These are phyloP conservation scores for Vanilla planifolia DNA, from an alignment of 106 monocot genomes.

Conservation along the genomic window DNA sequence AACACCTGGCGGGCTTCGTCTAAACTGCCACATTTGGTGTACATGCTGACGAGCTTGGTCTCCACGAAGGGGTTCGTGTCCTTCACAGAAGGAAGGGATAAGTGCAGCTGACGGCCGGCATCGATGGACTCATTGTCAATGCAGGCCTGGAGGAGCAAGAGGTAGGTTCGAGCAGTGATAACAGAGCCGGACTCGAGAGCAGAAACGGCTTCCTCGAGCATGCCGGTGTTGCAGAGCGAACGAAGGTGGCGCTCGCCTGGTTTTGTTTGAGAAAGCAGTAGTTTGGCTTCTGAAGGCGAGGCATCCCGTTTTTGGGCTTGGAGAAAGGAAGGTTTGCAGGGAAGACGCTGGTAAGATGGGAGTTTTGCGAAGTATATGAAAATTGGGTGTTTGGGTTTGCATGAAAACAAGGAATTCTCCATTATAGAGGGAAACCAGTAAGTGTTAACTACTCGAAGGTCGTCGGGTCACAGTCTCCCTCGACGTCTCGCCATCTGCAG, in stretches of 20 bases:
- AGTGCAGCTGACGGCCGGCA: constrained; percentile 58
- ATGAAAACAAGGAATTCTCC: constrained; percentile 14
- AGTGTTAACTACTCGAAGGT: too few species aligned
- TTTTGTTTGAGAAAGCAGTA: neutral
- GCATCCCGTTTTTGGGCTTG: neutral
- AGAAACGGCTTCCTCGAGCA: constrained; percentile 57
- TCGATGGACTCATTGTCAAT: constrained; percentile 60
- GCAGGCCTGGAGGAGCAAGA: constrained; percentile 72
- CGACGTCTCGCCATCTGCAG: too few species aligned
- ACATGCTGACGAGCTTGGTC: constrained; percentile 89
- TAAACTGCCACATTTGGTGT: constrained; percentile 72
- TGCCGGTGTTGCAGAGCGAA: constrained; percentile 19
- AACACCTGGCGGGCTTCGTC: constrained; percentile 73
- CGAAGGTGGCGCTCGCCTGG: constrained; percentile 13
- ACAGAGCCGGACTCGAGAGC: constrained; percentile 29
- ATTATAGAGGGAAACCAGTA: too few species aligned
- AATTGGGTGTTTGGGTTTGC: constrained; percentile 7
- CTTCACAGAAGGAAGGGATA: constrained; percentile 18
- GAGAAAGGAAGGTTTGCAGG: constrained; percentile 2
- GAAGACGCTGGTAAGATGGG: constrained; percentile 1
- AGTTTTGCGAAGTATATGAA: constrained; percentile 10
- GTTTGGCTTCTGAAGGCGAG: neutral
- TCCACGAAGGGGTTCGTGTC: constrained; percentile 36
- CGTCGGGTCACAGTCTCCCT: too few species aligned
- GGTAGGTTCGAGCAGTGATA: constrained; percentile 36